Evolutionary conservation across 495 filamentous ascomycete species (phyloP).

Genomic region (Cercophora newfieldiana): DNA sequence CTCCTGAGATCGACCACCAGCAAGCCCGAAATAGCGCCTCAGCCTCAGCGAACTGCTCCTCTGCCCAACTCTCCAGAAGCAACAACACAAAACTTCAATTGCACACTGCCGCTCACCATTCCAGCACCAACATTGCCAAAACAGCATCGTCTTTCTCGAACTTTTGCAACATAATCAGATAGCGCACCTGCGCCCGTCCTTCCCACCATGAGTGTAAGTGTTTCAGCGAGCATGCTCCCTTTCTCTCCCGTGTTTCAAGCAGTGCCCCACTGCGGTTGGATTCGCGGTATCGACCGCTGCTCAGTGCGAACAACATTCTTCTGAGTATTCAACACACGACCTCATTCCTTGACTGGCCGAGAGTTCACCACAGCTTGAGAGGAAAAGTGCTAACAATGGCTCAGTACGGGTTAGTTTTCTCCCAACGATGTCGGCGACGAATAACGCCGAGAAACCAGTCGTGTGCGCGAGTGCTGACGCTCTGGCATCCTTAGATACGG

Average conservation of each 20-base stretch:
- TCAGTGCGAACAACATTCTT: neutral
- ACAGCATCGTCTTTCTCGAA: neutral
- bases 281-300: neutral
- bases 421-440: neutral
- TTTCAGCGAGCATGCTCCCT: conserved; percentile 18
- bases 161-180: neutral
- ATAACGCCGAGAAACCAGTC: neutral
- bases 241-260: conserved; percentile 18
- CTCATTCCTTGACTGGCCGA: conserved; percentile 1
- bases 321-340: neutral
- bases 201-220: conserved; percentile 50
- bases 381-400: conserved; percentile 31
- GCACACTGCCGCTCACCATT: neutral
- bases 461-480: conserved; percentile 26
- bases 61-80: neutral
- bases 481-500: conserved; percentile 40
- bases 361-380: conserved; percentile 10
- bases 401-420: conserved; percentile 31
- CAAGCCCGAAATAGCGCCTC: conserved; percentile 12
- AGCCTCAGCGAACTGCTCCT: neutral
- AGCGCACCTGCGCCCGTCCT: conserved; percentile 17
- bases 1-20: conserved; percentile 33
- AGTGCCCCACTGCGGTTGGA: conserved; percentile 10
- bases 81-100: neutral
- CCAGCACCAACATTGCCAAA: neutral